Conservation (phyloP, 768 basidiomycete species). For the Tulasnella sp. region DNA sequence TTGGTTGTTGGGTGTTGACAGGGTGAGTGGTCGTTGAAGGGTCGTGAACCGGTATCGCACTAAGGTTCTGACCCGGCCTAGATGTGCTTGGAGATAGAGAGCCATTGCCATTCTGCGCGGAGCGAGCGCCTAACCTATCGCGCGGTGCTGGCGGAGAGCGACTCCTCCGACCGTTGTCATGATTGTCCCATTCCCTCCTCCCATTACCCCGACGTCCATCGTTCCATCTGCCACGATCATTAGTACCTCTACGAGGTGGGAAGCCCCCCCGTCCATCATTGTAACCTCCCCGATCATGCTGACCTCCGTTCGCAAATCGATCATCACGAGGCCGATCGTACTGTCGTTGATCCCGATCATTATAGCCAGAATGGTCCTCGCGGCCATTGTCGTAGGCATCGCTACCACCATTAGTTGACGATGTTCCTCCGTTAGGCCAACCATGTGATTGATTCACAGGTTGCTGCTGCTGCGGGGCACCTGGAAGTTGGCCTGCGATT, state of each 20-base stretch:
- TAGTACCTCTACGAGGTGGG: not conserved
- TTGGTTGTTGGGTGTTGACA: not conserved
- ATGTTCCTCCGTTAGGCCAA: slow-evolving; percentile 21
- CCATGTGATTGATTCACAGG: slow-evolving; percentile 25
- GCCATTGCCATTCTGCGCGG: slow-evolving; percentile 10
- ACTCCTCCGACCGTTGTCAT: not conserved
- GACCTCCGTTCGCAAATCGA: slow-evolving; percentile 30
- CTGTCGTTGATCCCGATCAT: slow-evolving; percentile 31
- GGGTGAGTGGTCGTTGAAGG: not conserved
- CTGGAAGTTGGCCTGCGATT: slow-evolving; percentile 42
- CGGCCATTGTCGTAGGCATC: slow-evolving; percentile 41
- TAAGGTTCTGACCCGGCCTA: not conserved
- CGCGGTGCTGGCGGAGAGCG: not conserved
- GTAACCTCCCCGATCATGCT: slow-evolving; percentile 44
- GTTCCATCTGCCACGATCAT: not conserved
- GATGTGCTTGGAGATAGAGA: no score
- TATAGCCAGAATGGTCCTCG: slow-evolving; percentile 38
- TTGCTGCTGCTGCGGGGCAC: slow-evolving; percentile 7
- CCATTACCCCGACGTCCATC: slow-evolving; percentile 1
- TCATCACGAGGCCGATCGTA: slow-evolving; percentile 14
- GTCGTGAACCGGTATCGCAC: not conserved
- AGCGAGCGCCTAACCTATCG: slow-evolving; percentile 5
- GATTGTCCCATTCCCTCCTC: slow-evolving; percentile 6
- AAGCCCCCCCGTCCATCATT: slow-evolving; percentile 33
- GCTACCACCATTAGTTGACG: not conserved